Percentiles rank a stretch among this genome's conserved stretches.
These are phyloP conservation scores for Xanthoparmelia taractica DNA, from an alignment of 495 filamentous ascomycete species.

Conservation along the genomic window DNA sequence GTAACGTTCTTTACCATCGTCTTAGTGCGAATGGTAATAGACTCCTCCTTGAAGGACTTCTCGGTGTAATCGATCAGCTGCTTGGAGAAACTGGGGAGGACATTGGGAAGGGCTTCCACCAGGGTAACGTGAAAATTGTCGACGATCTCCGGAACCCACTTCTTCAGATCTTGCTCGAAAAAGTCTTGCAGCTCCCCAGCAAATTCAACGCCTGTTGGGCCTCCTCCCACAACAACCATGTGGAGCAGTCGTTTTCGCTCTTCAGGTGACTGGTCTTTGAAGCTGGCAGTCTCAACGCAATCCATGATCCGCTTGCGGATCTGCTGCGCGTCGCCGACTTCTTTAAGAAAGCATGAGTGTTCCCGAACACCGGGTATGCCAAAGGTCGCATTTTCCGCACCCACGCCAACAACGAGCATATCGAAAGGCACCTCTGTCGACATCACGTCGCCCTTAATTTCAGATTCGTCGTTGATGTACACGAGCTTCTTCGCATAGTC, in stretches of 20 bases:
- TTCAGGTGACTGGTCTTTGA: constrained; percentile 90
- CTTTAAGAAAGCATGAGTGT: constrained; percentile 96
- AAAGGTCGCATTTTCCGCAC: constrained; percentile 97
- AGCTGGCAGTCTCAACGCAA: constrained; percentile 94
- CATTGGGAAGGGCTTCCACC: constrained; percentile 95
- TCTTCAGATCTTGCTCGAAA: constrained; percentile 94
- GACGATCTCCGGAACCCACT: constrained; percentile 92
- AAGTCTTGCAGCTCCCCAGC: constrained; percentile 98
- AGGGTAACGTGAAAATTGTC: constrained; percentile 95
- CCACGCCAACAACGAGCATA: constrained; percentile 94
- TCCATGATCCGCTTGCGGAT: constrained; percentile 99
- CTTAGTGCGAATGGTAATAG: constrained; percentile 93
- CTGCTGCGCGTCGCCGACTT: constrained; percentile 87
- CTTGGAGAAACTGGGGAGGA: constrained; percentile 98
- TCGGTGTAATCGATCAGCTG: constrained; percentile 99
- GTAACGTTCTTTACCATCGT: constrained; percentile 98
- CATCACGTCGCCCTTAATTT: constrained; percentile 75
- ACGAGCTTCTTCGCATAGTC: constrained; percentile 86
- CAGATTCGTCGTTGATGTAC: constrained; percentile 82
- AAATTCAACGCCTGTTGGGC: constrained; percentile 96
- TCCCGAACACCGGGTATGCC: constrained; percentile 94
- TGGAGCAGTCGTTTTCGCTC: constrained; percentile 91
- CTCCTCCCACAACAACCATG: constrained; percentile 98
- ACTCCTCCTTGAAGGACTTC: constrained; percentile 96
- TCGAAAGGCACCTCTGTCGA: constrained; percentile 92